These are phyloP conservation scores for Uronychia binucleata DNA, from an alignment of 73 alveolate species.

Conservation along the genomic window DNA sequence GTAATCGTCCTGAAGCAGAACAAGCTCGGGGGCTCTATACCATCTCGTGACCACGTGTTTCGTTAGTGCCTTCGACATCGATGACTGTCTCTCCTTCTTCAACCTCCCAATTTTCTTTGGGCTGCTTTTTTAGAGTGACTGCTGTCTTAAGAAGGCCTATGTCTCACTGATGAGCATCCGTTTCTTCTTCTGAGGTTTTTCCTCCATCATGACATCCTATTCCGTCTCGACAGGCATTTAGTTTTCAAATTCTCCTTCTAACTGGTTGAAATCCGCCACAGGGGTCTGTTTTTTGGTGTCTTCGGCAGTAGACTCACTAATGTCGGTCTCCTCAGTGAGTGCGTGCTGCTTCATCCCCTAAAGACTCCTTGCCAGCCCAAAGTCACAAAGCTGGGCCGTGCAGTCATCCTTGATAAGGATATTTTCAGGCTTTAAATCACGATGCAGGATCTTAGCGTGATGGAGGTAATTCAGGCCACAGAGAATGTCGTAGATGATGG, in stretches of 20 bases:
- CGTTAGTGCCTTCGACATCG: constrained; percentile 60
- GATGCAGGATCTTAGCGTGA: constrained; percentile 80
- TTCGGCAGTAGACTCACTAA: not conserved
- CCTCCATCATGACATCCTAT: not conserved
- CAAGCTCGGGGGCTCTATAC: constrained; percentile 97
- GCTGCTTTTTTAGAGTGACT: not conserved
- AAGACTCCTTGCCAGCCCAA: constrained; percentile 79
- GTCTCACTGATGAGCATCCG: not conserved
- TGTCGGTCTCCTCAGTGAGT: not conserved
- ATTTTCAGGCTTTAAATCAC: constrained; percentile 93
- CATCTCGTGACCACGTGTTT: constrained; percentile 97
- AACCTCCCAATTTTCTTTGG: not conserved
- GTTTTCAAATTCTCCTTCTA: not conserved
- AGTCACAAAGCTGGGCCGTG: constrained; percentile 86
- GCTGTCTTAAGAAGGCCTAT: not conserved
- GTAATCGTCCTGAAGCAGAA: constrained; percentile 84
- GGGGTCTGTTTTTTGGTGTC: not conserved
- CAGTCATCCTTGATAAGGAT: constrained; percentile 81
- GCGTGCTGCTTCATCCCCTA: not conserved
- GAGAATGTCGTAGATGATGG: constrained; percentile 67
- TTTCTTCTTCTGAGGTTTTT: not conserved
- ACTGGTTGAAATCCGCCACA: not conserved
- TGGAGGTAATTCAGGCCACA: constrained; percentile 81
- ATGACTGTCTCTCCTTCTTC: constrained; percentile 1
- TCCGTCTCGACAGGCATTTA: not conserved